Evolutionary conservation across 1,284 basidiomycete genomes (phyloP), one percentile per base, ranked within the genome.

Genomic region (Xerocomus amazonicus): DNA sequence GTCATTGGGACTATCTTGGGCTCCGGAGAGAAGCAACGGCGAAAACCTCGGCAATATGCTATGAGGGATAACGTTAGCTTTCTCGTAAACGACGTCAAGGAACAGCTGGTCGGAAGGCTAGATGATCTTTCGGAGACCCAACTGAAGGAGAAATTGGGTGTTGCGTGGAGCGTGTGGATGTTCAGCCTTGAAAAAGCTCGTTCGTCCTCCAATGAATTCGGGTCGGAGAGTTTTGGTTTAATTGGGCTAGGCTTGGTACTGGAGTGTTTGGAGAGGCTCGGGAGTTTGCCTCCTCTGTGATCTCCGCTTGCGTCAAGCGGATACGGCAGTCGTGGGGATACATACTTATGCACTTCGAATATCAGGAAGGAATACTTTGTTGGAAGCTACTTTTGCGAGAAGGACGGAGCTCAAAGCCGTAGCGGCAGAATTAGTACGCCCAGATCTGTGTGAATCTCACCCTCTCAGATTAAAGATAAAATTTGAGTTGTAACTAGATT

Each of bases 1-100:
- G 80, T 88, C 2, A 70, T 83, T 8, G 86, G 87, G 9, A 83
- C 83, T 0, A 90, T 90, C 52, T 67, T 87, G 31, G 82, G 82
- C 1, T 81, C 80, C 46, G 80, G 79, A 57, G 65, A 77, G 1
- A 80, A 87, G 55, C 75, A 71, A 47, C 69, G 81, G 73, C 71
- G 85, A 51, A 74, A 66, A 41, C 79, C 82, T 54, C 74, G 84
- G 29, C 78, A 78, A 48, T 74, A 80, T 47, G 74, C 80, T 14
- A 84, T 90, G 84, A 73, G 74, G 39, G 68, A 78, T 14, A 83
- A 87, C 56, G 65, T 78, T 2, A 65, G 60, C 14, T 74, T 69
- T 29, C 71, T 87, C 28, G 78, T 81, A 14, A 66, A 71, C 4
- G 77, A 83, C 43, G 69, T 79, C 9, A 75, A 74, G 53, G 46